A percentile compares a stretch with the other conserved stretches of the same genome.
Conservation (phyloP, 257 asterid genomes). For the Petrea volubilis region DNA sequence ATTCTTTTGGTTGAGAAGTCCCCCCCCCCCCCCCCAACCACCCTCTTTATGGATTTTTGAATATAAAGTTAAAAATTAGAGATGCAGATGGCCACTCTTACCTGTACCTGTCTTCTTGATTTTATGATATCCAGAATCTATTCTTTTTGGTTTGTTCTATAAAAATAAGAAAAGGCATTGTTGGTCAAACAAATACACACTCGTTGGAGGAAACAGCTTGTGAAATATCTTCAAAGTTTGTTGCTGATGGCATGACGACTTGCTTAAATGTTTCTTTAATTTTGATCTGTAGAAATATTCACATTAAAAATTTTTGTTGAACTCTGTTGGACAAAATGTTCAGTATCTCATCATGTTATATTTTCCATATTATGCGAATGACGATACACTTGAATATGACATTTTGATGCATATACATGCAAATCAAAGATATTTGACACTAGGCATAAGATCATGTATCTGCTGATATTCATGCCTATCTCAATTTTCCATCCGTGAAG, state of each 20-base stretch:
- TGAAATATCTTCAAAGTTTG: not conserved
- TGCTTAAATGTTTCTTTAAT: not conserved
- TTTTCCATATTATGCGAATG: not conserved
- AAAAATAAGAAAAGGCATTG: no score
- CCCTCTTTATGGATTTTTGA: no score
- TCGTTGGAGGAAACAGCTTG: not conserved
- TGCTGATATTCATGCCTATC: not conserved
- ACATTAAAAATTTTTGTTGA: not conserved
- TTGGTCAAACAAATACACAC: no score
- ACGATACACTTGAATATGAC: slow-evolving; percentile 10
- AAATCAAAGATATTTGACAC: not conserved
- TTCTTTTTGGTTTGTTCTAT: not conserved
- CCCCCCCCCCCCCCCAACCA: no score
- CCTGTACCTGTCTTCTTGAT: not conserved
- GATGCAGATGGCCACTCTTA: not conserved
- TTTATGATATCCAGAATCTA: no score
- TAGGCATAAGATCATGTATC: not conserved
- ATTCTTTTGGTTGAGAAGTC: not conserved
- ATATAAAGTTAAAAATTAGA: not conserved
- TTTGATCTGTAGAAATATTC: not conserved
- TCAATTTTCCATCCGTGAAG: not conserved
- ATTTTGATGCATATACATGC: not conserved
- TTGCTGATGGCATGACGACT: not conserved
- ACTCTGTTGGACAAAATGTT: not conserved
- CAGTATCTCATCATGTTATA: not conserved